phyloP scores from a whole-genome alignment of 2,329 filamentous ascomycete species.

The Calonectria ilicicola region DNA sequence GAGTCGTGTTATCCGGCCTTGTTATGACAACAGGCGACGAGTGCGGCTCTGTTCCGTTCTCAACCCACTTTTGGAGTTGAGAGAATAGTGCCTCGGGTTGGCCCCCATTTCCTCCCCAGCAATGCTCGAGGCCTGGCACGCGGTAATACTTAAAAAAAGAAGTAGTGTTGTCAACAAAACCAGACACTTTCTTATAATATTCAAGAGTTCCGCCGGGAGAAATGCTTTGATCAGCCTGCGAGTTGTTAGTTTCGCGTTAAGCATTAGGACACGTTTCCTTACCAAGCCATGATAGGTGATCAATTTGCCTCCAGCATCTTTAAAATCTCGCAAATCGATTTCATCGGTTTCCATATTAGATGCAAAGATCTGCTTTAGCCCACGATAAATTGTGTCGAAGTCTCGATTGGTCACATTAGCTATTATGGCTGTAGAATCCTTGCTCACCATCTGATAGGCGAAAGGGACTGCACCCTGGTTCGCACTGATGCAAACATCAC shows the following conservation, averaged over 20 bases:
- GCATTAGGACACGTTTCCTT: background rate
- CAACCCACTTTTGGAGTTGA: slow-evolving; percentile 23
- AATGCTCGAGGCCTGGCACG: slow-evolving; percentile 26
- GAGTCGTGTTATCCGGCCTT: background rate
- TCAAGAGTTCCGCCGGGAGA: background rate
- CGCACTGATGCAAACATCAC: background rate
- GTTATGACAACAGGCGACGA: slow-evolving; percentile 2
- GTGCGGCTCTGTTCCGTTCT: slow-evolving; percentile 21
- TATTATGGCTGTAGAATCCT: background rate
- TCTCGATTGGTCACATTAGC: background rate
- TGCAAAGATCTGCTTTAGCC: slow-evolving; percentile 2
- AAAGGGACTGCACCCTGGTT: background rate
- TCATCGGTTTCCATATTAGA: slow-evolving; percentile 2
- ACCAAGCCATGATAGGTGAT: slow-evolving; percentile 6
- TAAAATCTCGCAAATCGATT: background rate
- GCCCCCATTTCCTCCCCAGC: slow-evolving; percentile 10
- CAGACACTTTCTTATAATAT: slow-evolving; percentile 7
- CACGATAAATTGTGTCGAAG: slow-evolving; percentile 5
- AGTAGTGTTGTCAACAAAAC: background rate
- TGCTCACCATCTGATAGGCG: background rate
- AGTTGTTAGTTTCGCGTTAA: background rate
- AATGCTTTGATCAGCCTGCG: slow-evolving; percentile 8
- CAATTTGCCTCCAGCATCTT: background rate
- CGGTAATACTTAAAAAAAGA: slow-evolving; percentile 15
- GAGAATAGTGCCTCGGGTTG: slow-evolving; percentile 14